A percentile compares a stretch with the other conserved stretches of the same genome.
Conservation (phyloP, 2,329 filamentous ascomycete genomes). For the Ascosphaera apis region DNA sequence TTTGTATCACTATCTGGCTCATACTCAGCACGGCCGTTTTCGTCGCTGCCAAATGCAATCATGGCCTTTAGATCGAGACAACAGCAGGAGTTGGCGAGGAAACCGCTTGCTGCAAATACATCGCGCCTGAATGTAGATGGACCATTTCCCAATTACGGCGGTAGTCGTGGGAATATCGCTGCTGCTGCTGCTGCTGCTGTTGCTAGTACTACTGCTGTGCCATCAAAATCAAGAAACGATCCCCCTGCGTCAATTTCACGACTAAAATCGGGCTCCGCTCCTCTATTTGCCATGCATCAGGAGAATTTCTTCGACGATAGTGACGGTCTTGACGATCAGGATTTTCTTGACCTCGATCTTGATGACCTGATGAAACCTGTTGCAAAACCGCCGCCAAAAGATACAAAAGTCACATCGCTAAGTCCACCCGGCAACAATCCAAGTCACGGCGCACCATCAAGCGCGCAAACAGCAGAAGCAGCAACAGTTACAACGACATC, state of each 20-base stretch:
- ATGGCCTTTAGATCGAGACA: background rate
- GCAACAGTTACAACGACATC: background rate
- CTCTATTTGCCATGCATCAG: slow-evolving; percentile 9
- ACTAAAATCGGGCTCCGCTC: background rate
- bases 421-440: slow-evolving; percentile 6
- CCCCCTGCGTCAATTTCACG: background rate
- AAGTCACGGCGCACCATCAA: no score
- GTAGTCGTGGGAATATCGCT: background rate
- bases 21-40: background rate
- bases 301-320: slow-evolving; percentile 80
- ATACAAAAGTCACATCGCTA: no score
- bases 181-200: background rate
- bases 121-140: slow-evolving; percentile 9
- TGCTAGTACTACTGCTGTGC: background rate
- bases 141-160: background rate
- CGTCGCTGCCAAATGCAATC: background rate
- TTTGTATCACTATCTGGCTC: background rate
- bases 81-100: background rate
- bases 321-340: slow-evolving; percentile 36
- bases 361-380: slow-evolving; percentile 11
- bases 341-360: slow-evolving; percentile 3
- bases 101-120: slow-evolving; percentile 13
- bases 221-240: background rate
- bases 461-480: background rate
- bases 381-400: slow-evolving; percentile 2